These are phyloP conservation scores for Barnettozyma pratensis DNA, from an alignment of 805 yeast species.

Conservation along the genomic window DNA sequence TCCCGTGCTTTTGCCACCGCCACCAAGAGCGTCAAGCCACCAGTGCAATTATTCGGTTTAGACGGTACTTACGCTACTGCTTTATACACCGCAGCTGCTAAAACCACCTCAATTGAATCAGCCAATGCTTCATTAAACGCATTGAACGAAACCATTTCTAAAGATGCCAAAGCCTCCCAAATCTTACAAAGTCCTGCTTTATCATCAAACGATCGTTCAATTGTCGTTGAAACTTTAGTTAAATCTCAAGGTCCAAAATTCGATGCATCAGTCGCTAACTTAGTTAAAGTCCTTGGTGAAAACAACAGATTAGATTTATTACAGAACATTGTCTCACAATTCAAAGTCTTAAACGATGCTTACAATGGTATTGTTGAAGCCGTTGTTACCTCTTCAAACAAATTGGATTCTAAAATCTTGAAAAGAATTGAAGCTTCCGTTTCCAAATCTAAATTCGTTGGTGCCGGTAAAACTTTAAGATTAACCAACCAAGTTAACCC, in stretches of 20 bases:
- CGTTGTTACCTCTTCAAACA: constrained; percentile 79
- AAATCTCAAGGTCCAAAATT: constrained; percentile 36
- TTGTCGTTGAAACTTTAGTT: constrained; percentile 58
- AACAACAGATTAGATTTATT: constrained; percentile 87
- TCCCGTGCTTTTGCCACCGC: constrained; percentile 72
- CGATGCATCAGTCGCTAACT: constrained; percentile 72
- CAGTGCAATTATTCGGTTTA: constrained; percentile 89
- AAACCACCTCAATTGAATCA: constrained; percentile 69
- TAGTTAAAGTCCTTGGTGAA: constrained; percentile 81
- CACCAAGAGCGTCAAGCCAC: constrained; percentile 64
- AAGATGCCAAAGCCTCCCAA: constrained; percentile 58
- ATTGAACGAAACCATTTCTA: constrained; percentile 47
- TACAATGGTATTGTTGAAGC: constrained; percentile 91
- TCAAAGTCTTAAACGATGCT: constrained; percentile 76
- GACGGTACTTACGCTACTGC: constrained; percentile 98
- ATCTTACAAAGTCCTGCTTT: constrained; percentile 81
- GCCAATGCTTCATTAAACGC: constrained; percentile 61
- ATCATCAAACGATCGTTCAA: constrained; percentile 65
- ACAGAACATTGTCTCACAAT: constrained; percentile 61
- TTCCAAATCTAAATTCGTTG: constrained; percentile 73
- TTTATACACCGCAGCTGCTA: constrained; percentile 84
- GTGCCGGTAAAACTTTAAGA: constrained; percentile 80
- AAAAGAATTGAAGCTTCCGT: constrained; percentile 76
- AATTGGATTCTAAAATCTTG: constrained; percentile 77
- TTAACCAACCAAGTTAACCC: constrained; percentile 80